Evolutionary conservation across 768 basidiomycete genomes (phyloP).

Genomic region (Punctularia strigosozonata): DNA sequence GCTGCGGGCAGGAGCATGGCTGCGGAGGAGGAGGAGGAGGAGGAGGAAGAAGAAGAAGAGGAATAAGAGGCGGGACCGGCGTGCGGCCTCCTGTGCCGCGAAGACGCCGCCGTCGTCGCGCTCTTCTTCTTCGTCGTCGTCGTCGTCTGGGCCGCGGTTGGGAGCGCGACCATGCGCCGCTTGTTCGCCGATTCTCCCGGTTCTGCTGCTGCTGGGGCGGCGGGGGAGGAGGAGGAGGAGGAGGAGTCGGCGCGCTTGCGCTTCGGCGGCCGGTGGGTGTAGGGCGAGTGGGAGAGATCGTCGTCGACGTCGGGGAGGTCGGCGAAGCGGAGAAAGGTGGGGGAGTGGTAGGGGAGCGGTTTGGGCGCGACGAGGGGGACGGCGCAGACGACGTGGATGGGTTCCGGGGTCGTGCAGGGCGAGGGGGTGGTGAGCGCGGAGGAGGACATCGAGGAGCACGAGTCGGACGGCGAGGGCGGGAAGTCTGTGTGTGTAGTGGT

Average conservation of each 20-base stretch:
- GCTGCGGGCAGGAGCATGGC: too few relatives aligned
- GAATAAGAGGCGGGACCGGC: too few relatives aligned
- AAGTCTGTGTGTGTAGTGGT: too few relatives aligned
- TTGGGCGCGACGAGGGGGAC: constrained; percentile 59
- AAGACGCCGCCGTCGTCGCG: too few relatives aligned
- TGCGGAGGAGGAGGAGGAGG: too few relatives aligned
- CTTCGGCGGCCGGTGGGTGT: constrained; percentile 41
- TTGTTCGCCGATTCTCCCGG: too few relatives aligned
- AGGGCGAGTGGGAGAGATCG: constrained; percentile 60
- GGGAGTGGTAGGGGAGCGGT: constrained; percentile 59
- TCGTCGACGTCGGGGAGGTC: constrained; percentile 54
- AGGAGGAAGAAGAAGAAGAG: too few relatives aligned
- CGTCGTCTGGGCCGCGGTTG: too few relatives aligned
- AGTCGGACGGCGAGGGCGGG: constrained; percentile 9
- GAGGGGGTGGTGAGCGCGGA: constrained; percentile 16
- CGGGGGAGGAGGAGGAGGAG: not conserved
- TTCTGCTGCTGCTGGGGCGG: not conserved
- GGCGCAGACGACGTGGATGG: constrained; percentile 45
- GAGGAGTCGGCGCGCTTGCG: constrained; percentile 31
- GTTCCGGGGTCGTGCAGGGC: constrained; percentile 10
- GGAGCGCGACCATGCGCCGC: too few relatives aligned
- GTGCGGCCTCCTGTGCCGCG: too few relatives aligned
- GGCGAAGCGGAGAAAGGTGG: constrained; percentile 57
- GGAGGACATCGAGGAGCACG: constrained; percentile 14
- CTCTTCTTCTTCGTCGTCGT: too few relatives aligned